Evolutionary conservation across 306 rosid genomes (phyloP).

Genomic region (Prunus salicina): DNA sequence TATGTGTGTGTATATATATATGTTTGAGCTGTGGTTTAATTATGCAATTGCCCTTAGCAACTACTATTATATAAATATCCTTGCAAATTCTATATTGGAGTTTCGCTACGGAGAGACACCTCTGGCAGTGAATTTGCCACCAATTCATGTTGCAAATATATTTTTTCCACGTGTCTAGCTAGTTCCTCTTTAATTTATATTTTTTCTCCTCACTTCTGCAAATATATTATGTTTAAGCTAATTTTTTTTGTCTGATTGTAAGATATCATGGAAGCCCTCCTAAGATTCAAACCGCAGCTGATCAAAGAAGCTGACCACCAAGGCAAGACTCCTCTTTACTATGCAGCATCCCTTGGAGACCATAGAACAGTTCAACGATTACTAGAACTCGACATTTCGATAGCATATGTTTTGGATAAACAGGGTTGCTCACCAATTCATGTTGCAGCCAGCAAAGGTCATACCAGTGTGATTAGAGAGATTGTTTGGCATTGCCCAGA

Average conservation of each 20-base stretch:
- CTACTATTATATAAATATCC: no score
- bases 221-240: background rate
- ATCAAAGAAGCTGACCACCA: background rate
- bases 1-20: no score
- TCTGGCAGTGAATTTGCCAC: no score
- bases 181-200: no score
- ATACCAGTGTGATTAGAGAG: background rate
- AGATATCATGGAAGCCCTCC: background rate
- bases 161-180: no score
- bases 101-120: no score
- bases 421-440: background rate
- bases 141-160: no score
- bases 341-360: conserved; percentile 4
- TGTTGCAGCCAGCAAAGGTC: background rate
- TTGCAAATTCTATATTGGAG: no score
- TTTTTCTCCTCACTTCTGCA: no score
- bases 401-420: background rate
- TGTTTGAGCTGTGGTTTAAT: no score
- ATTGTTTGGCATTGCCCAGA: background rate
- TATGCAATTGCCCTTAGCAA: no score
- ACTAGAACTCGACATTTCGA: background rate
- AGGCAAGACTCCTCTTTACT: background rate
- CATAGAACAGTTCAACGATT: conserved; percentile 1
- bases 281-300: background rate
- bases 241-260: background rate